Conservation (phyloP, 106 monocot species). For the Acorus calamus region DNA sequence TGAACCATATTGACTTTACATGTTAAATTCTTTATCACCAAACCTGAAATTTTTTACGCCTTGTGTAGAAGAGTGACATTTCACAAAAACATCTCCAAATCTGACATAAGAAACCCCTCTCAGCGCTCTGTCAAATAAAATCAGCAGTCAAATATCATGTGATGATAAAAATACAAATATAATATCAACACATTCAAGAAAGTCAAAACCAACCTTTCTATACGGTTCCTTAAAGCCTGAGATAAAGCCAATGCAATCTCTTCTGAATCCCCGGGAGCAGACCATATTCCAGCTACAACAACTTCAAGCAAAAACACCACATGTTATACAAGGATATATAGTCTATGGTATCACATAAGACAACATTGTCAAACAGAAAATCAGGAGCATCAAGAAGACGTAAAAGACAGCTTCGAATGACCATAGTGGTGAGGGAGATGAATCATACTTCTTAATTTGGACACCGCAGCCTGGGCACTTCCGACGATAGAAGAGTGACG, state of each 20-base stretch:
- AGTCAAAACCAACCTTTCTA: conserved; percentile 58
- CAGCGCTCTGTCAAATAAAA: conserved; percentile 45
- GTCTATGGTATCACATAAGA: too few species aligned
- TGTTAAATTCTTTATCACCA: not conserved
- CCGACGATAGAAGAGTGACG: conserved; percentile 65
- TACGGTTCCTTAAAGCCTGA: conserved; percentile 74
- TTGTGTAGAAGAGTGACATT: conserved; percentile 34
- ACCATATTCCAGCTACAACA: conserved; percentile 70
- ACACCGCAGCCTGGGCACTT: conserved; percentile 56
- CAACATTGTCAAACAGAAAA: not conserved
- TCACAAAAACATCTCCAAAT: conserved; percentile 94
- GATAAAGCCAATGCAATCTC: conserved; percentile 82
- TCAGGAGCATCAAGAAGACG: not conserved
- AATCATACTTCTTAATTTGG: conserved; percentile 63
- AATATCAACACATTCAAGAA: not conserved
- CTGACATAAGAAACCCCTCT: conserved; percentile 68
- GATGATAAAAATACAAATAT: not conserved
- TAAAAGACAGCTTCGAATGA: too few species aligned
- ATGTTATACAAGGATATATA: not conserved
- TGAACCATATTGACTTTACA: not conserved
- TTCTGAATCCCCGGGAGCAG: conserved; percentile 90
- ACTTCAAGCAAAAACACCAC: conserved; percentile 21
- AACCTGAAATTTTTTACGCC: conserved; percentile 67
- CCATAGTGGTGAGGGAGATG: not conserved
- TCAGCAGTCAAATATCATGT: not conserved